A percentile compares a stretch with the other conserved stretches of the same genome.
phyloP scores from a whole-genome alignment of 305 asterid genomes.

The Fraxinus greggii region DNA sequence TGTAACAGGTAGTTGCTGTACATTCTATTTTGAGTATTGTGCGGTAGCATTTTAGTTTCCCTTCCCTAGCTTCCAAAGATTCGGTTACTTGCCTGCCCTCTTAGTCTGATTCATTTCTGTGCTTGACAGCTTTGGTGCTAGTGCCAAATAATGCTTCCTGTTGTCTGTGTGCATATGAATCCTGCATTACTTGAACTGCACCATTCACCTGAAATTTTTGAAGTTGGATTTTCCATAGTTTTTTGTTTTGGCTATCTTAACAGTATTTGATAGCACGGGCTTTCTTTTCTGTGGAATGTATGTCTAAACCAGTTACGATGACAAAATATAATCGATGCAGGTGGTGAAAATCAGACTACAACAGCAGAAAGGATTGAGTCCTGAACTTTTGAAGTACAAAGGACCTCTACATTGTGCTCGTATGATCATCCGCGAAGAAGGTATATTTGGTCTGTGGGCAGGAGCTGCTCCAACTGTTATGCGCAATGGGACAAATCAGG shows the following conservation, averaged over 20 bases:
- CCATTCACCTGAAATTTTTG: not conserved
- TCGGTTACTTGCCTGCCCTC: not conserved
- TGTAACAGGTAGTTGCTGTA: not conserved
- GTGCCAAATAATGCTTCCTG: not conserved
- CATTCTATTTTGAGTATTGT: not conserved
- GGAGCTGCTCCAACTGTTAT: slow-evolving; percentile 95
- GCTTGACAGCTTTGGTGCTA: not conserved
- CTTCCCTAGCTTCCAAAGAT: not conserved
- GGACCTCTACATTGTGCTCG: slow-evolving; percentile 91
- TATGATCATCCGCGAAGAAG: slow-evolving; percentile 74
- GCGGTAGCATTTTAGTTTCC: not conserved
- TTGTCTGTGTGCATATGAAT: not conserved
- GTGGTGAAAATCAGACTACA: slow-evolving; percentile 94
- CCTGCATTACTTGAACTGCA: not conserved
- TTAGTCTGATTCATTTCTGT: not conserved
- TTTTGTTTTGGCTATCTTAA: not conserved
- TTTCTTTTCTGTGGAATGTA: not conserved
- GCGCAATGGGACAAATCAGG: slow-evolving; percentile 98
- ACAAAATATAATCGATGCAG: slow-evolving; percentile 36
- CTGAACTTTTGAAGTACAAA: slow-evolving; percentile 78
- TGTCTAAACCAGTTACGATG: not conserved
- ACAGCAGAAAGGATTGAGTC: slow-evolving; percentile 89
- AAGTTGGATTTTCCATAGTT: not conserved
- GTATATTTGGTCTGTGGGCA: slow-evolving; percentile 82
- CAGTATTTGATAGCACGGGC: not conserved